Evolutionary conservation across 352 stramenopile genomes (phyloP).

Genomic region (Plasmopara viticola): DNA sequence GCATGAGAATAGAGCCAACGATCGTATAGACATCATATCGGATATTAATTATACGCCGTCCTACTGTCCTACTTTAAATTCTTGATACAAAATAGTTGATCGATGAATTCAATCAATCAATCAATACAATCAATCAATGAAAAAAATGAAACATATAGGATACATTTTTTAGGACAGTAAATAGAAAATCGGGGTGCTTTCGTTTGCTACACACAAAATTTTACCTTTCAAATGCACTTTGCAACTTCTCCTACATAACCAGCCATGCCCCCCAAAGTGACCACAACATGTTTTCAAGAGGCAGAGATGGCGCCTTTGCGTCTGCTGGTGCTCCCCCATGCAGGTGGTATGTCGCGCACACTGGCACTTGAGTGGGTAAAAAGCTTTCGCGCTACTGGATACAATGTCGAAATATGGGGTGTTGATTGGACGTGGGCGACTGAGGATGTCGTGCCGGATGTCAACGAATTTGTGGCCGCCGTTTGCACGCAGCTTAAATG

Average conservation of each 20-base stretch:
- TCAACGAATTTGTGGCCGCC: constrained; percentile 21
- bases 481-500: constrained; percentile 34
- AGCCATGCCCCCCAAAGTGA: constrained; percentile 30
- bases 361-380: constrained; percentile 43
- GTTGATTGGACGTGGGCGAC: constrained; percentile 48
- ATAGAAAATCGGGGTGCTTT: too few species aligned
- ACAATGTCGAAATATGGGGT: constrained; percentile 52
- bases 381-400: constrained; percentile 25
- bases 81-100: too few species aligned
- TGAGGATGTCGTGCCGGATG: constrained; percentile 10
- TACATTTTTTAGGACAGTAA: too few species aligned
- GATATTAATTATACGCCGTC: too few species aligned
- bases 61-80: too few species aligned
- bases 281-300: constrained; percentile 54
- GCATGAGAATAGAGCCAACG: too few species aligned
- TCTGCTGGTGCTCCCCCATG: constrained; percentile 55
- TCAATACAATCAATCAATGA: too few species aligned
- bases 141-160: too few species aligned
- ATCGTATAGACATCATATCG: too few species aligned
- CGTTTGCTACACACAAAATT: neutral
- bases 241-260: neutral
- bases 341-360: constrained; percentile 35
- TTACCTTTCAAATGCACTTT: neutral
- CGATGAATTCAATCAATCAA: too few species aligned
- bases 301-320: constrained; percentile 55